phyloP scores from a whole-genome alignment of 1,284 basidiomycete species.

The Thelephora terrestris region DNA sequence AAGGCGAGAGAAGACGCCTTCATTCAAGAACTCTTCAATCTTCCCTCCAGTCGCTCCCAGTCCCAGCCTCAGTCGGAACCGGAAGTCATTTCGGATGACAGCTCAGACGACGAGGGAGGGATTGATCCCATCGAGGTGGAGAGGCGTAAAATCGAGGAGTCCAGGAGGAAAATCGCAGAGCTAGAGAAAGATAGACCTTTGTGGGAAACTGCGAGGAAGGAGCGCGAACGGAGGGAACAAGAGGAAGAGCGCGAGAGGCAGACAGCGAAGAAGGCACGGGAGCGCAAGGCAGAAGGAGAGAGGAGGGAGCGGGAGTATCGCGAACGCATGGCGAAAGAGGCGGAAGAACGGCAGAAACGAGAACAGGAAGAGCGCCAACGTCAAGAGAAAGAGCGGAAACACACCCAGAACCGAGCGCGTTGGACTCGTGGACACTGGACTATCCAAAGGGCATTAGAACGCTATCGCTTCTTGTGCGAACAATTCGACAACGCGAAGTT shows the following conservation, averaged over 20 bases:
- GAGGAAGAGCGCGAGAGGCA: constrained; percentile 25
- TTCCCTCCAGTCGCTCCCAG: neutral
- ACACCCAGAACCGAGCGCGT: constrained; percentile 21
- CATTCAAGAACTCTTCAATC: neutral
- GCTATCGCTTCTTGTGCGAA: constrained; percentile 47
- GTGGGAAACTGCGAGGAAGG: constrained; percentile 44
- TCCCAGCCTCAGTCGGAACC: neutral
- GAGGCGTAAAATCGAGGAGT: constrained; percentile 42
- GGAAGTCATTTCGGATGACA: constrained; percentile 4
- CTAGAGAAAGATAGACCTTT: constrained; percentile 55
- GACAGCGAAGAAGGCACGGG: constrained; percentile 27
- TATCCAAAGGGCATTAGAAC: constrained; percentile 48
- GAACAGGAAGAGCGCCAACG: constrained; percentile 21
- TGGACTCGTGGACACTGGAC: constrained; percentile 53
- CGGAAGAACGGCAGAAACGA: constrained; percentile 23
- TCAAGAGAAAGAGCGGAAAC: constrained; percentile 30
- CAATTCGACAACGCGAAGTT: constrained; percentile 54
- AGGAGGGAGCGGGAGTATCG: constrained; percentile 12
- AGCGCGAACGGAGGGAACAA: constrained; percentile 40
- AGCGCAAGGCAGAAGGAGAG: constrained; percentile 22
- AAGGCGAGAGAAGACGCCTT: neutral
- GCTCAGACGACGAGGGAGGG: constrained; percentile 8
- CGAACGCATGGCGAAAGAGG: constrained; percentile 21
- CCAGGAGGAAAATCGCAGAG: constrained; percentile 55
- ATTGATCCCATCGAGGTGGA: constrained; percentile 7